Conservation (phyloP, 83 land plant genomes). For the Thuja plicata region DNA sequence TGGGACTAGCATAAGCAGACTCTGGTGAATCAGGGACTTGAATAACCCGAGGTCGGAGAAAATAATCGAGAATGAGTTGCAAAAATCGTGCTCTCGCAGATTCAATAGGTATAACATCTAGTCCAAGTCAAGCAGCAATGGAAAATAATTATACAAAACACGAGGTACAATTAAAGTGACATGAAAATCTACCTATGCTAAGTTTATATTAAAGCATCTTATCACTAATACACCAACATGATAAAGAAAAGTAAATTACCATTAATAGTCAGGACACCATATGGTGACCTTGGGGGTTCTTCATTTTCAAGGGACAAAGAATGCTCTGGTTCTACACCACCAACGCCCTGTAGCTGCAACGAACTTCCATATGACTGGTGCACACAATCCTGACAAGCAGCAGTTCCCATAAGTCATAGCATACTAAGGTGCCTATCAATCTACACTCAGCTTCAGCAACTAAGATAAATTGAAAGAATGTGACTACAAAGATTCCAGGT, state of each 20-base stretch:
- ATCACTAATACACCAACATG: not conserved
- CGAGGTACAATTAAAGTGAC: not conserved
- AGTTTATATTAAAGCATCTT: not conserved
- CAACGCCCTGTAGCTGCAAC: constrained; percentile 44
- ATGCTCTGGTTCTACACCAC: constrained; percentile 57
- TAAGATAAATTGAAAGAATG: not conserved
- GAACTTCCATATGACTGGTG: constrained; percentile 51
- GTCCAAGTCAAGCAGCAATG: not conserved
- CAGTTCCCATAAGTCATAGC: not conserved
- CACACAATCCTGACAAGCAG: constrained; percentile 43
- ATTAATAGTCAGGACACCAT: constrained; percentile 39
- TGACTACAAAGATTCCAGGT: not conserved
- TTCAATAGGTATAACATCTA: constrained; percentile 95
- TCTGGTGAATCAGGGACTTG: constrained; percentile 64
- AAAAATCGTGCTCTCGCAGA: constrained; percentile 86
- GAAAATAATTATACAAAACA: not conserved
- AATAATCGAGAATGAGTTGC: constrained; percentile 84
- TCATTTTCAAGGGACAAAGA: constrained; percentile 37
- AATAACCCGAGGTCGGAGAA: constrained; percentile 62
- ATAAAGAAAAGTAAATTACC: constrained; percentile 29
- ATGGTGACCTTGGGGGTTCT: constrained; percentile 32
- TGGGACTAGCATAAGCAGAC: constrained; percentile 42
- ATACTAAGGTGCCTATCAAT: not conserved
- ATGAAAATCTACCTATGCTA: not conserved
- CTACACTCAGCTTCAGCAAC: not conserved